Evolutionary conservation across 768 basidiomycete species (phyloP), one percentile per base, ranked within the genome.

Genomic region (Tylopilus sp.): DNA sequence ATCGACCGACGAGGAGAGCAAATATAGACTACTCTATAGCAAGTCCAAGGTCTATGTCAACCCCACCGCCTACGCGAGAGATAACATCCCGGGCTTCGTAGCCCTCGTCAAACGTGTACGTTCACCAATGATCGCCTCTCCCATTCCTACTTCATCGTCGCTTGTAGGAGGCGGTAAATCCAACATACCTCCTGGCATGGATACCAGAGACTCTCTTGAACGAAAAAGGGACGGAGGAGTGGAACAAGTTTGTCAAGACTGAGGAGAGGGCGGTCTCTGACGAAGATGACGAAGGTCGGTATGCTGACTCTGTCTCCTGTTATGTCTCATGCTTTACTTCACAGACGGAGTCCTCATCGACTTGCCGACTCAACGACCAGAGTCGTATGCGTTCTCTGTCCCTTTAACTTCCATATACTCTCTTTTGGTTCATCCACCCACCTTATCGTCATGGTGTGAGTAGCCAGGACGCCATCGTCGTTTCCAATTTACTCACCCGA

Each of bases 41-140:
- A 97, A 95, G 67, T 91, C 88, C 38, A 95, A 94, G 68, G 95
- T 98, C 40, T 94, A 95, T 65, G 85, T 99, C 40, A 91, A 98
- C 59, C 97, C 97, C 0, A 95, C 94, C 3, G 83, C 88, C 3
- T 95, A 93, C 67, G 78, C 88, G 2, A 79, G 88, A 62, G 97
- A 98, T 69, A 95, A 98, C 68, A 90, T 98, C 31, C 83, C 91
- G 3, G 97, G 97, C 1, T 98, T 95, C 66, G 84, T 94, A 7
- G 85, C 88, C 15, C 77, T 99, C 51, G 94, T 98, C 18, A 91
- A 93, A 74, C 80, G 87, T 62, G 92, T 92, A 58, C 48, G 85
- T 74, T 5, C 48, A 48, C 56, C 28, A 8, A 10, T 28, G 28
- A 47, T 50, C 46, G 9, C 36, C 33, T 36, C 42, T 42, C 44